These are phyloP conservation scores for Sugiyamaella boreocaroliniensis DNA, from an alignment of 805 yeast species.

Conservation along the genomic window DNA sequence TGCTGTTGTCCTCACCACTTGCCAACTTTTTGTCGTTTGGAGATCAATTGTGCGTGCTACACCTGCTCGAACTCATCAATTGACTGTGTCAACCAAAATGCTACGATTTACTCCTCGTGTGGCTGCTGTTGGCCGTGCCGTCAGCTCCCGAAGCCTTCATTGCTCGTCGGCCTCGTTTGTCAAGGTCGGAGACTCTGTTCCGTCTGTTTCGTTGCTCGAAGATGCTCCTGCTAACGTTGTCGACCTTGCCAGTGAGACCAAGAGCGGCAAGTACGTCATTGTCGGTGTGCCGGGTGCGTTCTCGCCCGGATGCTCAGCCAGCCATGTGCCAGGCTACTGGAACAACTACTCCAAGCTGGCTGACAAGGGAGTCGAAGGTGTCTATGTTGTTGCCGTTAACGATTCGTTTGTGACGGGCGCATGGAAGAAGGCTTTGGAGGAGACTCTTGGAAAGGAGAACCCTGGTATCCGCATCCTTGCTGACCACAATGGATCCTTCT, in stretches of 20 bases:
- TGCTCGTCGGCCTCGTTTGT: constrained; percentile 29
- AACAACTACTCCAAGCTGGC: constrained; percentile 44
- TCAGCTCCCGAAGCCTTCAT: constrained; percentile 15
- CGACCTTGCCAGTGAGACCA: constrained; percentile 44
- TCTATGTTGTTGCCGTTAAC: constrained; percentile 72
- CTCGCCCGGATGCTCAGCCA: constrained; percentile 69
- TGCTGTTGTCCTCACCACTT: too few relatives aligned
- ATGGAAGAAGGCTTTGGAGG: constrained; percentile 49
- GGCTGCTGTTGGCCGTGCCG: background rate
- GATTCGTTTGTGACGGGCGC: constrained; percentile 82
- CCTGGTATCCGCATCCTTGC: constrained; percentile 54
- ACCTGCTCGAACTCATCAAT: background rate
- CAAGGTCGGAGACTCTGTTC: constrained; percentile 55
- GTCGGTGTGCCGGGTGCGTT: constrained; percentile 72
- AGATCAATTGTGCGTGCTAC: too few relatives aligned
- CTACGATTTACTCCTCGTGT: background rate
- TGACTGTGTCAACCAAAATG: background rate
- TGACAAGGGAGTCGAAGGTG: constrained; percentile 55
- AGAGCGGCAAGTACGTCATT: constrained; percentile 46
- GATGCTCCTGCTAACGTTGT: constrained; percentile 60
- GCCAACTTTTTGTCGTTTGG: too few relatives aligned
- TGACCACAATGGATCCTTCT: constrained; percentile 73
- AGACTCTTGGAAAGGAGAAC: constrained; percentile 19
- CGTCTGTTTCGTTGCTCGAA: constrained; percentile 47
- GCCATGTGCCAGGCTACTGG: constrained; percentile 71